These are phyloP conservation scores for Metarhizium brunneum DNA, from an alignment of 2,329 filamentous ascomycete genomes.

Conservation along the genomic window DNA sequence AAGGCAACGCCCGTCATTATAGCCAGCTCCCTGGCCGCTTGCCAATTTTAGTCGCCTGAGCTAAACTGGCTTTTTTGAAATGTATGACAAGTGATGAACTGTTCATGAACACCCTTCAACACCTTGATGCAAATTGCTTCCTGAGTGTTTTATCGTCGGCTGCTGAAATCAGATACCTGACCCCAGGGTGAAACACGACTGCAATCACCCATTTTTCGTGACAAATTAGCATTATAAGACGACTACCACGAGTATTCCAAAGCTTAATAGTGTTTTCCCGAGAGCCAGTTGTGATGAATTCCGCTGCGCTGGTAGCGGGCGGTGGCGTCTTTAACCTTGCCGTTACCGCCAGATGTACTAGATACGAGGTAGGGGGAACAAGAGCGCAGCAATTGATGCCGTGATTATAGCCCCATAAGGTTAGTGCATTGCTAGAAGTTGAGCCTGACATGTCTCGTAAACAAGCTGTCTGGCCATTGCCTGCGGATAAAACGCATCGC, in stretches of 20 bases:
- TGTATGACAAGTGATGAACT: slow-evolving; percentile 76
- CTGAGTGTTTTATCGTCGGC: slow-evolving; percentile 89
- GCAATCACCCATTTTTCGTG: slow-evolving; percentile 92
- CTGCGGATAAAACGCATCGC: slow-evolving; percentile 71
- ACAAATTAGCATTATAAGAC: slow-evolving; percentile 74
- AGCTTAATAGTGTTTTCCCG: slow-evolving; percentile 85
- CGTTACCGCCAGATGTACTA: slow-evolving; percentile 57
- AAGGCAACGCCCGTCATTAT: too few species aligned
- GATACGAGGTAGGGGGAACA: slow-evolving; percentile 70
- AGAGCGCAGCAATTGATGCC: slow-evolving; percentile 81
- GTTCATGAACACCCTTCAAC: slow-evolving; percentile 65
- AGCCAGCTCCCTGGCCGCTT: too few species aligned
- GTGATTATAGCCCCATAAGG: slow-evolving; percentile 73
- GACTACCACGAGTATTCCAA: slow-evolving; percentile 76
- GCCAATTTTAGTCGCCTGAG: too few species aligned
- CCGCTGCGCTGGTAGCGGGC: slow-evolving; percentile 61
- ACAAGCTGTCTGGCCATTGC: slow-evolving; percentile 71
- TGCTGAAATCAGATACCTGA: slow-evolving; percentile 79
- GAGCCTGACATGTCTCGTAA: slow-evolving; percentile 71
- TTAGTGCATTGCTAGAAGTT: slow-evolving; percentile 62
- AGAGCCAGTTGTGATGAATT: slow-evolving; percentile 82
- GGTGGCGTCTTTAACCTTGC: slow-evolving; percentile 80
- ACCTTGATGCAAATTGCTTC: slow-evolving; percentile 74
- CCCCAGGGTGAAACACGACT: slow-evolving; percentile 81
- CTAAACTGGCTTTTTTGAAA: slow-evolving; percentile 24